Percentiles rank a stretch among this genome's conserved stretches.
Evolutionary conservation across 2,329 filamentous ascomycete species (phyloP).

Genomic region (Sodiomyces alkalinus): DNA sequence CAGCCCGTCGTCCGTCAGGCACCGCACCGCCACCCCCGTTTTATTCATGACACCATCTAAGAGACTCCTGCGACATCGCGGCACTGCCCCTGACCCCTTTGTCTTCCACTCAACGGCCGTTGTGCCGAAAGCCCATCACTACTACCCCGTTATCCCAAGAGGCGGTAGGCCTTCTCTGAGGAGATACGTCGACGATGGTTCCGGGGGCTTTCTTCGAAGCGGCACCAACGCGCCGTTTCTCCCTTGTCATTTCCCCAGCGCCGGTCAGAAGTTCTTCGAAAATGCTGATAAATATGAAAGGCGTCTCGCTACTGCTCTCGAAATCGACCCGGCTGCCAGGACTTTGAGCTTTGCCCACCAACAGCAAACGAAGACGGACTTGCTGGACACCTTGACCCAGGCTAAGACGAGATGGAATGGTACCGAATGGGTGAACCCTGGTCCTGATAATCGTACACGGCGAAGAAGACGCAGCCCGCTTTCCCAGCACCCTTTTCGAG

Average conservation of each 20-base stretch:
- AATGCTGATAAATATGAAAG: slow-evolving; percentile 55
- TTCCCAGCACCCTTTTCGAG: slow-evolving; percentile 71
- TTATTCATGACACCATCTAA: slow-evolving; percentile 27
- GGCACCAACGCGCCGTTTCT: slow-evolving; percentile 59
- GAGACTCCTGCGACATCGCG: slow-evolving; percentile 25
- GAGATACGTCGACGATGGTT: slow-evolving; percentile 44
- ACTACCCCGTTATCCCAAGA: background rate
- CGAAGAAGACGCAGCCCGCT: no score
- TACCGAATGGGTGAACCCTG: slow-evolving; percentile 19
- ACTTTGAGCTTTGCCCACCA: slow-evolving; percentile 41
- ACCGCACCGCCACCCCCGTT: slow-evolving; percentile 26
- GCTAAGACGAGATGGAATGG: slow-evolving; percentile 27
- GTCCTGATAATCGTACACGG: no score
- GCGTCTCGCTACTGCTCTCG: slow-evolving; percentile 64
- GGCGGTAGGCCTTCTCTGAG: slow-evolving; percentile 49
- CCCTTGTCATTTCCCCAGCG: slow-evolving; percentile 31
- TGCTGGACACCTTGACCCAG: slow-evolving; percentile 2
- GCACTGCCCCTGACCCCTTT: slow-evolving; percentile 27
- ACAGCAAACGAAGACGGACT: background rate
- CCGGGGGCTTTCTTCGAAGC: slow-evolving; percentile 48
- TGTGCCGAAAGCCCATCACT: background rate
- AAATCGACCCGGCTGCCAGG: slow-evolving; percentile 55
- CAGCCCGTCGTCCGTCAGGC: slow-evolving; percentile 22
- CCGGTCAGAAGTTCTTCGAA: slow-evolving; percentile 32
- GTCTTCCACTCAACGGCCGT: slow-evolving; percentile 6